These are phyloP conservation scores for Kandelia obovata DNA, from an alignment of 345 rosid species.

Conservation along the genomic window DNA sequence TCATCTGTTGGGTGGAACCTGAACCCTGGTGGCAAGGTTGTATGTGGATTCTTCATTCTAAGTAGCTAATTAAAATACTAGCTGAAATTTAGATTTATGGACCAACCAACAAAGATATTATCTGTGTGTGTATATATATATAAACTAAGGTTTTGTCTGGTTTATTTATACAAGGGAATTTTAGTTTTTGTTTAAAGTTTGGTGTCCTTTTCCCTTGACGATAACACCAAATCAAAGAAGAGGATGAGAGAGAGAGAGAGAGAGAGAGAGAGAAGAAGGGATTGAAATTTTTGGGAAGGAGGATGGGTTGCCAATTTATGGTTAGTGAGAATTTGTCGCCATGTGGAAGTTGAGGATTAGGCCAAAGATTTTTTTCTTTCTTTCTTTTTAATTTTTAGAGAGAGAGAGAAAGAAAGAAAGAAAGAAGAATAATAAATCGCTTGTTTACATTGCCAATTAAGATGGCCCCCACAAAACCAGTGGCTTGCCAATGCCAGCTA, in stretches of 20 bases:
- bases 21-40: slow-evolving; percentile 87
- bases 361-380: slow-evolving; percentile 5
- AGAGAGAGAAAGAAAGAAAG: not conserved
- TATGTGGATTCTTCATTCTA: slow-evolving; percentile 60
- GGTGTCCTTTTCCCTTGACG: too few species aligned
- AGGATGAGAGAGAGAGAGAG: not conserved
- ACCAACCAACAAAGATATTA: not conserved
- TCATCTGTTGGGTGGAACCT: slow-evolving; percentile 98
- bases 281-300: slow-evolving; percentile 68
- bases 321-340: slow-evolving; percentile 59
- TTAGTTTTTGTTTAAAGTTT: too few species aligned
- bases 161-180: too few species aligned
- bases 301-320: slow-evolving; percentile 55
- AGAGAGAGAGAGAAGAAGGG: slow-evolving; percentile 10
- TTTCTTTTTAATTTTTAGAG: too few species aligned
- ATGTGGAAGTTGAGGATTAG: slow-evolving; percentile 33
- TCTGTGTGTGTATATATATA: too few species aligned
- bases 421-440: slow-evolving; percentile 16
- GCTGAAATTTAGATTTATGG: not conserved
- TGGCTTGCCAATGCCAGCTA: not conserved
- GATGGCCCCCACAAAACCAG: slow-evolving; percentile 16
- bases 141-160: too few species aligned
- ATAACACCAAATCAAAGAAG: slow-evolving; percentile 1
- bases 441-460: not conserved
- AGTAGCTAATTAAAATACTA: not conserved